A percentile compares a stretch with the other conserved stretches of the same genome.
phyloP scores from a whole-genome alignment of 2,329 filamentous ascomycete genomes.

The Coniochaeta sp. region DNA sequence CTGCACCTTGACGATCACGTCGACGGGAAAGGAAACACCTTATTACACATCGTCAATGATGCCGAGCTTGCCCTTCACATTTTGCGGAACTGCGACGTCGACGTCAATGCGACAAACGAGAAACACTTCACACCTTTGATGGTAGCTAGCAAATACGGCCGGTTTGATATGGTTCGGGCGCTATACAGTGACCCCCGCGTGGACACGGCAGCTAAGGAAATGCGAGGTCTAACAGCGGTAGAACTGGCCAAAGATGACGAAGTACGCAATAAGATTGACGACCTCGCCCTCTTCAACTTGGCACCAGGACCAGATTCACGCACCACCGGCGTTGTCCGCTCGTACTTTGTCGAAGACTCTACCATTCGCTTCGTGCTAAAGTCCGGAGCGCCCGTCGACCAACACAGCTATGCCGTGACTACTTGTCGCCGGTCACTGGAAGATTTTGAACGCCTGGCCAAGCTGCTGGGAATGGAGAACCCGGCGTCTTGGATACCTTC shows the following conservation, averaged over 20 bases:
- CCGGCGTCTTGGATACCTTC: constrained; percentile 92
- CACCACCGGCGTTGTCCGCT: constrained; percentile 87
- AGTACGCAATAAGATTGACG: constrained; percentile 91
- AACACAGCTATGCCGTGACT: constrained; percentile 83
- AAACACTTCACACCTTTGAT: constrained; percentile 93
- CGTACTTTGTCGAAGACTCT: constrained; percentile 95
- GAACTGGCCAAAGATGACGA: constrained; percentile 98
- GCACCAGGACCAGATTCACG: constrained; percentile 66
- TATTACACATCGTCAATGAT: constrained; percentile 94
- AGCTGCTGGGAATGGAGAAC: constrained; percentile 78
- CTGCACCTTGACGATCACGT: constrained; percentile 90
- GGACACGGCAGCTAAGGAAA: constrained; percentile 75
- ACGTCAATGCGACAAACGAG: constrained; percentile 92
- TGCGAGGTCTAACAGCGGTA: constrained; percentile 84
- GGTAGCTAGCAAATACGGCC: constrained; percentile 97
- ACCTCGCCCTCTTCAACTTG: constrained; percentile 77
- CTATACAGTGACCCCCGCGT: constrained; percentile 84
- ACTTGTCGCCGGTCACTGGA: constrained; percentile 81
- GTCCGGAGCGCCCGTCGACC: constrained; percentile 77
- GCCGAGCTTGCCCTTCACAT: constrained; percentile 67
- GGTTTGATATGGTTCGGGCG: constrained; percentile 84
- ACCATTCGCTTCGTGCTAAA: constrained; percentile 90
- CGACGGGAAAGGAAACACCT: constrained; percentile 85
- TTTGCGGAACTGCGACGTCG: constrained; percentile 80
- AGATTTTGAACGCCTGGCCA: constrained; percentile 87